phyloP scores from a whole-genome alignment of 257 asterid genomes.

The Salvia hispanica region DNA sequence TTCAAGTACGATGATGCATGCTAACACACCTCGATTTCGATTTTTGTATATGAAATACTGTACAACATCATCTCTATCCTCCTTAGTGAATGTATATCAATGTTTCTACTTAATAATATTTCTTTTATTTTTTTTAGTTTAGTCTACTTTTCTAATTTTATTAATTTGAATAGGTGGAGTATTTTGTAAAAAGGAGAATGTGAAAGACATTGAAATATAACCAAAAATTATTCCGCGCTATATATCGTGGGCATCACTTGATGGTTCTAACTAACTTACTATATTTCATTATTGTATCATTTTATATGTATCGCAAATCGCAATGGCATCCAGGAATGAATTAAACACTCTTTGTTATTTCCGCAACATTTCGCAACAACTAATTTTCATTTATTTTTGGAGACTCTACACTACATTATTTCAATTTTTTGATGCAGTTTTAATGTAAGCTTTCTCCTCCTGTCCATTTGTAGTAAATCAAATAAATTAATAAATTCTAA shows the following conservation, averaged over 20 bases:
- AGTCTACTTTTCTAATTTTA: conserved; percentile 1
- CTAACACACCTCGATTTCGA: conserved; percentile 38
- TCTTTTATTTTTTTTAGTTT: conserved; percentile 2
- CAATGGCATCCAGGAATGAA: no score
- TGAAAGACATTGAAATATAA: conserved; percentile 22
- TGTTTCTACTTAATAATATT: conserved; percentile 9
- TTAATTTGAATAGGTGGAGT: background rate
- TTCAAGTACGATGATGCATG: conserved; percentile 26
- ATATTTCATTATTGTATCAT: background rate
- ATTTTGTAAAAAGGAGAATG: conserved; percentile 35
- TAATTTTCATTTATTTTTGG: no score
- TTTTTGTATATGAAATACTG: conserved; percentile 4
- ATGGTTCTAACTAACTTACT: background rate
- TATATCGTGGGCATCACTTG: background rate
- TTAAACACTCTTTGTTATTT: no score
- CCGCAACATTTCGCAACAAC: no score
- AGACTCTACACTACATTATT: no score
- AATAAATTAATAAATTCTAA: no score
- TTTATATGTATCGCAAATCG: no score
- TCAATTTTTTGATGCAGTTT: no score
- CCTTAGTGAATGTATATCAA: conserved; percentile 34
- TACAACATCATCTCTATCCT: background rate
- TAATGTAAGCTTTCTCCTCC: no score
- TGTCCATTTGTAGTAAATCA: no score
- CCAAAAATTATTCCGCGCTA: background rate